Evolutionary conservation across 164 flowering plant genomes (phyloP).

Genomic region (Liriodendron chinense): DNA sequence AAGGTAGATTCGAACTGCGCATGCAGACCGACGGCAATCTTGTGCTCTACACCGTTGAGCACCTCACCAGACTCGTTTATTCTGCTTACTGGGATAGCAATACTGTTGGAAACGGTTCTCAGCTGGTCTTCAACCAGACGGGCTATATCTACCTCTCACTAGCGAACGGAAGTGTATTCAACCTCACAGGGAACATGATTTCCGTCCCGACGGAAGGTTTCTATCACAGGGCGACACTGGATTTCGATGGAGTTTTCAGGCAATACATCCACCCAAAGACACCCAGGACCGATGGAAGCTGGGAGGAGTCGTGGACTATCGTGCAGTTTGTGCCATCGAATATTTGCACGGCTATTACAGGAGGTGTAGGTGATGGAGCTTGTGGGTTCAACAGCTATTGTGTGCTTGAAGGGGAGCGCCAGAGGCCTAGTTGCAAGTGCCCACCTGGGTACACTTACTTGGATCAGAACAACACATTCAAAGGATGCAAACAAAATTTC

Average conservation of each 20-base stretch:
- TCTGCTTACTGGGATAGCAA: no score
- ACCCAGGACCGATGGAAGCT: no score
- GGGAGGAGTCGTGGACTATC: no score
- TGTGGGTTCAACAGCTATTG: constrained; percentile 49
- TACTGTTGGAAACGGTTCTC: constrained; percentile 8
- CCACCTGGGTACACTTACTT: constrained; percentile 29
- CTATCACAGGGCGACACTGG: constrained; percentile 7
- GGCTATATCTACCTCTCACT: background rate
- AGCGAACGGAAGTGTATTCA: background rate
- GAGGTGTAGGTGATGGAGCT: no score
- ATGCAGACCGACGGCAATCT: background rate
- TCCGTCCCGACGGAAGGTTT: background rate
- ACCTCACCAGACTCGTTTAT: no score
- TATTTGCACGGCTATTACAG: background rate
- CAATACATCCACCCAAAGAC: background rate
- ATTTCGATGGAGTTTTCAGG: constrained; percentile 7
- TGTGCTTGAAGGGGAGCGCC: constrained; percentile 11
- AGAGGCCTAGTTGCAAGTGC: constrained; percentile 31
- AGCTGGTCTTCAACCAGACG: background rate
- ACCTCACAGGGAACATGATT: no score
- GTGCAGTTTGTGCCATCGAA: background rate
- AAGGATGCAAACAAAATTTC: constrained; percentile 43
- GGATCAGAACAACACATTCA: constrained; percentile 33
- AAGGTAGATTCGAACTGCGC: background rate
- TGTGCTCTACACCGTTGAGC: background rate